Evolutionary conservation across 164 flowering plant genomes (phyloP), one percentile per base, ranked within the genome.

Genomic region (Malania oleifera): DNA sequence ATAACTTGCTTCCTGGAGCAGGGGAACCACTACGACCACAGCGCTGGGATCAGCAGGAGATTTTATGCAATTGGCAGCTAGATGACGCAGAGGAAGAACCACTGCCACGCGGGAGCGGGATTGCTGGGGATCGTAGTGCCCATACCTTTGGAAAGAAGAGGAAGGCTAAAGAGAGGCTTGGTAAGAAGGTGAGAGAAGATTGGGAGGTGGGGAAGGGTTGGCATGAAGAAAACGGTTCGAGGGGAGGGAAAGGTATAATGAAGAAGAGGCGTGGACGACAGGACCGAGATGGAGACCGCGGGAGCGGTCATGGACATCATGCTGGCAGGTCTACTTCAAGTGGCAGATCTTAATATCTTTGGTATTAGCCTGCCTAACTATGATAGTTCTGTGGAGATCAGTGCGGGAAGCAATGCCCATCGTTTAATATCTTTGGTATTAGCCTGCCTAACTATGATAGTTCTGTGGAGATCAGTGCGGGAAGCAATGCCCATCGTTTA

Each of bases 1-100:
- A 63, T 23, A 73, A 68, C 63, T 70, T 93, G 73, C 83, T 89
- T 46, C 91, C 96, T 6, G 93, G 93, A 53, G 88, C 90, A 18
- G 96, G 96, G 22, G 81, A 84, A 56, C 78, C 81, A 27, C 20
- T 82, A 48, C 61, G 54, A 41, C 64, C 50, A 13, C 62, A 50
- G 17, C 48, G 18, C 26, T 73, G 54, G 13, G 67, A 75, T 51
- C 77, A 65, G n/a, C 73, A 70, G 47, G 95, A 77, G 7, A 58
- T 89, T n/a, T 56, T 79, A 15, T 70, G 80, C 60, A 93, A 89
- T 70, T 93, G 98, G 98, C 77, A 73, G 48, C 51, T 77, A 29
- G 81, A 73, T 70, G 82, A 83, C 54, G 50, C 14, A 8, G 93
- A 82, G 10, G 84, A 80, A 28, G 88, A 81, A 31, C 82, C 82